phyloP scores from a whole-genome alignment of 1,139 yeast genomes.

The Kodamaea suecica region DNA sequence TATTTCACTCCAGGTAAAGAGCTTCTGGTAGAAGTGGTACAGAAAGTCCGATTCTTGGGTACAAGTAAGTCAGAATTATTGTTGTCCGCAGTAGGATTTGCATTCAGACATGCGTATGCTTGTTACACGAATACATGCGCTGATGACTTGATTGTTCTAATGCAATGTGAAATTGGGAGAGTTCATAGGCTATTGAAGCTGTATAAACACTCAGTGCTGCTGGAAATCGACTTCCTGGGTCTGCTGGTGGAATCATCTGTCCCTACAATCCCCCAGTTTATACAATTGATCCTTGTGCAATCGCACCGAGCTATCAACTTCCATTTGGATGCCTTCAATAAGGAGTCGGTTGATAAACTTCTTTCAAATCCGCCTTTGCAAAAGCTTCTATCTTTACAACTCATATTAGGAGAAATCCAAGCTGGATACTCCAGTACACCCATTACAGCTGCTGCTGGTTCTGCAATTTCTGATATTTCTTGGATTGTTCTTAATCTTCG shows the following conservation, averaged over 20 bases:
- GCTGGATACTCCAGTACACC: neutral
- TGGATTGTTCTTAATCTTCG: slow-evolving; percentile 69
- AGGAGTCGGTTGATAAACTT: slow-evolving; percentile 68
- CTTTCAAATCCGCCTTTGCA: slow-evolving; percentile 73
- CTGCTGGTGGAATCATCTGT: slow-evolving; percentile 16
- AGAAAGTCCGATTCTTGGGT: slow-evolving; percentile 19
- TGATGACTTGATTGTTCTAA: slow-evolving; percentile 63
- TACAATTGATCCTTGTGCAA: slow-evolving; percentile 53
- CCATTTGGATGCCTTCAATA: slow-evolving; percentile 58
- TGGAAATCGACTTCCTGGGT: neutral
- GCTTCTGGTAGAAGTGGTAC: slow-evolving; percentile 31
- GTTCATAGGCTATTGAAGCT: slow-evolving; percentile 13
- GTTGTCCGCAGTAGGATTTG: slow-evolving; percentile 55
- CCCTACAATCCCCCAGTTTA: slow-evolving; percentile 20
- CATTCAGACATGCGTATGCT: slow-evolving; percentile 62
- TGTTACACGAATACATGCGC: slow-evolving; percentile 62
- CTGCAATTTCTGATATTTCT: slow-evolving; percentile 50
- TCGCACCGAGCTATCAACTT: slow-evolving; percentile 68
- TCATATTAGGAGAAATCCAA: slow-evolving; percentile 57
- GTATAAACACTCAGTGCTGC: neutral
- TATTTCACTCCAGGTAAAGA: slow-evolving; percentile 22
- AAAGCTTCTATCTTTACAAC: slow-evolving; percentile 60
- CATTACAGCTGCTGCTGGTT: slow-evolving; percentile 25
- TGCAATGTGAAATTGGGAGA: slow-evolving; percentile 44
- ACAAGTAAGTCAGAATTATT: slow-evolving; percentile 31